Evolutionary conservation across 768 basidiomycete genomes (phyloP), one percentile per base, ranked within the genome.

Genomic region (Trametes elegans): DNA sequence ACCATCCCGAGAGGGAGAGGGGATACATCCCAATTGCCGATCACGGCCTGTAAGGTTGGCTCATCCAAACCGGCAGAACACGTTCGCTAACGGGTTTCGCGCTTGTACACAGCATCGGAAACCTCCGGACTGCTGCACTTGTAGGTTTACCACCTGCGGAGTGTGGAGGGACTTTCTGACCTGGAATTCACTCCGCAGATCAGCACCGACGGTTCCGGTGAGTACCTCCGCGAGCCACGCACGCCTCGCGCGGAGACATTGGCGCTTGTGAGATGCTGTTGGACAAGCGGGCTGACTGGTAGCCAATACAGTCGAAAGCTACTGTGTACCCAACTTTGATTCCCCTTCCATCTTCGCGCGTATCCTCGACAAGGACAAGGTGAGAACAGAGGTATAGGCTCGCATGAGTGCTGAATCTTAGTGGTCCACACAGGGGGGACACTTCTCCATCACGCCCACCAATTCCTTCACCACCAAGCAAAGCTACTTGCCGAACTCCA

Each of bases 321-420:
- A 93, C 70, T 97, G 94, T 64, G 80, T 95, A 24, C 93, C 93
- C 1, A 79, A 94, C 73, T 96, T 97, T 67, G 94, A 97, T 70
- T 94, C 92, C 1, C 94, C 94, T 3, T 93, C 90, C 16, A 78
- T 96, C 44, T 96, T 95, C 60, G 93, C 93, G 7, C 82, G 93
- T 7, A 90, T 93, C 62, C 78, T 93, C 6, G 90, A 93, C 75
- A 91, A 91, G 64, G 73, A 91, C 68, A 91, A 90, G 70, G 79
- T 75, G 31, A 14, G 58, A 26, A 38, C 35, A 19, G 29, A 19
- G 29, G 7, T 6, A 14, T n/a, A 29, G 3, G 13, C 8, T 38
- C 13, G 14, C 21, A 8, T 6, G 36, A 14, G 7, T 29, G 10
- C 6, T 8, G 14, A 8, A 13, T 3, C 36, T 46, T n/a, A 36